phyloP scores from a whole-genome alignment of 2,329 filamentous ascomycete species.

The Pseudocercospora eumusae region DNA sequence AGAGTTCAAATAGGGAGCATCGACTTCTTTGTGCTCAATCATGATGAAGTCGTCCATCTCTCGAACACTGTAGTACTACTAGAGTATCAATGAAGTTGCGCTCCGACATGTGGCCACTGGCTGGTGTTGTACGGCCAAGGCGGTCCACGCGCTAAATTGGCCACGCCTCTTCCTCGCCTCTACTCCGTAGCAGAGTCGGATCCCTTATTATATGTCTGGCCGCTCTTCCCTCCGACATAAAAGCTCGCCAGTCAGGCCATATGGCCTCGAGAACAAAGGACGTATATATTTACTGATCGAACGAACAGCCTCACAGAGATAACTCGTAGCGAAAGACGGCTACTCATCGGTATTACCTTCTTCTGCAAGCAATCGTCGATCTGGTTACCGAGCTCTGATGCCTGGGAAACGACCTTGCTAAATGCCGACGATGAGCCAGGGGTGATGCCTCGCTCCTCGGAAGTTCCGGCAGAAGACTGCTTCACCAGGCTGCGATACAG shows the following conservation, averaged over 20 bases:
- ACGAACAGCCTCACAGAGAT: no score
- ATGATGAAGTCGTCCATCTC: conserved; percentile 17
- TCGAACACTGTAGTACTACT: no score
- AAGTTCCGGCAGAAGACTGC: conserved; percentile 7
- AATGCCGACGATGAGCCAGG: background rate
- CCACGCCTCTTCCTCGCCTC: no score
- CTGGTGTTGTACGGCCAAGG: no score
- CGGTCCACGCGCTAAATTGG: no score
- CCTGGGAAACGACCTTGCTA: background rate
- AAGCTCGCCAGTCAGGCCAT: background rate
- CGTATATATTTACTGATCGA: background rate
- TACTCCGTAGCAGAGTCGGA: no score
- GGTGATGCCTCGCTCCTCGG: background rate
- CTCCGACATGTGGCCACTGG: no score
- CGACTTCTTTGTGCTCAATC: conserved; percentile 5
- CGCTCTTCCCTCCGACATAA: background rate
- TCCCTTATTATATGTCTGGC: background rate
- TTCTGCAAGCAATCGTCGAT: conserved; percentile 10
- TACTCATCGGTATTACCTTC: background rate
- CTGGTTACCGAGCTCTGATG: conserved; percentile 5
- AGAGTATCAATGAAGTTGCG: no score
- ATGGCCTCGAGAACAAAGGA: no score
- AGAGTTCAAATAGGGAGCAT: conserved; percentile 19
- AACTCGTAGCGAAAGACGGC: background rate
- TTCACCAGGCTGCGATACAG: background rate